Base-by-base conservation (phyloP, 2,329 filamentous ascomycete genomes). In the Escovopsis sp. region DNA sequence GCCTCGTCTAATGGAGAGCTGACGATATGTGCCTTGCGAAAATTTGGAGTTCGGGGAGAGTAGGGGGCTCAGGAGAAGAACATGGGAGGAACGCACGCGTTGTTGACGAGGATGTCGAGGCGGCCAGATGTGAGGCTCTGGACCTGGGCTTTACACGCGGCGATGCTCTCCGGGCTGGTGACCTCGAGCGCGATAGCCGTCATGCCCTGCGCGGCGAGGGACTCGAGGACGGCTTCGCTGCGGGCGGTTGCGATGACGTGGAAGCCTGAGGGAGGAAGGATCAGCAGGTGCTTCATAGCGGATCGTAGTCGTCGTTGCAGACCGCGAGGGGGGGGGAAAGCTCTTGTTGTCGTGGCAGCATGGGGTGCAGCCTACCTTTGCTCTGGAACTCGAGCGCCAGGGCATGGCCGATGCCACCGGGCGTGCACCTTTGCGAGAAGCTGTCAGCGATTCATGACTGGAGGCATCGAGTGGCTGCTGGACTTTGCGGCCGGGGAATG, bases 101-200 rank as follows among this genome's bases (percentile, higher is more conserved):
- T 75, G 52, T 74, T 75, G 33, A 75, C 61, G 14, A 75, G 65
- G 31, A 74, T 62, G 42, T 75, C 70, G 5, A 75, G 62, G 32
- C 55, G 64, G 12, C 69, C 69, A 8, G 60, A 60, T 2, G 66
- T 72, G 32, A 72, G 51, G 11, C 57, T 48, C 10, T 54, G 45
- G 11, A 73, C 64, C 35, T 65, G 56, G 3, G 55, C 54, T 37
- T 62, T 63, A 45, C 65, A 68, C 29, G 50, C 48, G 14, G 55
- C 57, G 48, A 75, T 68, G 42, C 67, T 72, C 17, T 61, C 57
- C 14, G 54, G 46, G 15, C 61, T 57, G 19, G 68, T 72, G 21
- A 75, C 70, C 37, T 75, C 70, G 10, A 74, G 61, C 23, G 56
- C 46, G 8, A 74, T 43, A 13, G 61, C 57, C 38, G 60, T 66